Evolutionary conservation across 2,329 filamentous ascomycete species (phyloP).

Genomic region (Calonectria naviculata): DNA sequence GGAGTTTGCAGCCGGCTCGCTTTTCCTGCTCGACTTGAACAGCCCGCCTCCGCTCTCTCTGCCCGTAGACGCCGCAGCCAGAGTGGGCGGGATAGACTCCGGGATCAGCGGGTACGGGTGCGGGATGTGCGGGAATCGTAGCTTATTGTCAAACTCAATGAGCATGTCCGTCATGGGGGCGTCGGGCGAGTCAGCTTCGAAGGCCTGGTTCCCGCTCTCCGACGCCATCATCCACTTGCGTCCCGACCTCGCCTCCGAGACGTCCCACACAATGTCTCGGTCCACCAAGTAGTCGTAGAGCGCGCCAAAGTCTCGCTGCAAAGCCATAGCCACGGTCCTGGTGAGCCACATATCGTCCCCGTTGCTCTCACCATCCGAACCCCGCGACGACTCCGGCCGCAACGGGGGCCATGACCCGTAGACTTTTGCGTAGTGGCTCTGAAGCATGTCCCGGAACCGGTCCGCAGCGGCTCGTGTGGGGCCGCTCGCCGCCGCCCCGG

Average conservation of each 20-base stretch:
- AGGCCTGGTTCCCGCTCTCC: slow-evolving; percentile 54
- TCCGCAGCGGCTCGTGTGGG: slow-evolving; percentile 67
- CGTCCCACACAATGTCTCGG: slow-evolving; percentile 73
- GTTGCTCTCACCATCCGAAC: slow-evolving; percentile 37
- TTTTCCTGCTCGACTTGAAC: slow-evolving; percentile 47
- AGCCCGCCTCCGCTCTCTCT: slow-evolving; percentile 27
- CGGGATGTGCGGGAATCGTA: slow-evolving; percentile 73
- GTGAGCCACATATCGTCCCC: slow-evolving; percentile 70
- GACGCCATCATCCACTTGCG: slow-evolving; percentile 74
- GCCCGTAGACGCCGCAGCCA: not conserved
- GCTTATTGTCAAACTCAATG: slow-evolving; percentile 71
- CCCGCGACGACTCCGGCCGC: not conserved
- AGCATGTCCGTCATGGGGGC: slow-evolving; percentile 76
- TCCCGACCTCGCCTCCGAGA: slow-evolving; percentile 67
- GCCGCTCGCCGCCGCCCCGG: slow-evolving; percentile 55
- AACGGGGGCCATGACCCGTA: slow-evolving; percentile 74
- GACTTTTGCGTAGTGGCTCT: slow-evolving; percentile 64
- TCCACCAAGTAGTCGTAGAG: slow-evolving; percentile 79
- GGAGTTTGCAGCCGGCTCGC: slow-evolving; percentile 35
- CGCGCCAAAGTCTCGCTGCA: slow-evolving; percentile 76
- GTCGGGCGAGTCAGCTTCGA: slow-evolving; percentile 62
- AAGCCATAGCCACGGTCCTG: slow-evolving; percentile 62
- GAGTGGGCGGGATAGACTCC: slow-evolving; percentile 54
- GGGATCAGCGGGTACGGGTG: slow-evolving; percentile 76
- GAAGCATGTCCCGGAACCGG: slow-evolving; percentile 69